Conservation (phyloP, 768 basidiomycete genomes). For the Boletus fagicola region DNA sequence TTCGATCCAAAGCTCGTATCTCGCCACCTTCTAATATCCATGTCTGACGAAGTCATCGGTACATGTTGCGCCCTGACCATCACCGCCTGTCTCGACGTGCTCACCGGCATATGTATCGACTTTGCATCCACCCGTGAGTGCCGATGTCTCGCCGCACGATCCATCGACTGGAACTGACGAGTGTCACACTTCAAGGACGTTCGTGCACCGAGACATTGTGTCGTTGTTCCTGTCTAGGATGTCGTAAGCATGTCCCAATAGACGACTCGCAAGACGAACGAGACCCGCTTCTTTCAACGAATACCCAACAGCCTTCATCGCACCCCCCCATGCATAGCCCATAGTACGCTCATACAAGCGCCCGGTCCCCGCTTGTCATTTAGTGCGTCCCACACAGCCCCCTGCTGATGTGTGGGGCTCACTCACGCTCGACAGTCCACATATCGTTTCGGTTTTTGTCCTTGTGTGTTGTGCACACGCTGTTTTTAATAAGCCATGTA, state of each 20-base stretch:
- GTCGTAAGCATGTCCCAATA: neutral
- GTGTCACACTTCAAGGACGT: conserved; percentile 11
- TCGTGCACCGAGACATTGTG: conserved; percentile 28
- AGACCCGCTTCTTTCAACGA: conserved; percentile 17
- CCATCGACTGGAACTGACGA: neutral
- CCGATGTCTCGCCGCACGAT: neutral
- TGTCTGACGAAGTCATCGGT: neutral
- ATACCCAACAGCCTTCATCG: conserved; percentile 20
- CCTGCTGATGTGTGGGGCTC: neutral
- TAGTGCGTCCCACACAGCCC: neutral
- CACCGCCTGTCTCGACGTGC: conserved; percentile 23
- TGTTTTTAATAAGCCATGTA: no score
- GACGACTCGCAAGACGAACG: conserved; percentile 20
- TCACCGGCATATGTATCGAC: conserved; percentile 26
- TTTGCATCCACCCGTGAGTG: conserved; percentile 24
- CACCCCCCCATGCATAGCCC: conserved; percentile 26
- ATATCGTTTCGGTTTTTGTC: no score
- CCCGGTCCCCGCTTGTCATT: neutral
- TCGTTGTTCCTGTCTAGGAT: conserved; percentile 16
- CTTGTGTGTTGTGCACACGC: no score
- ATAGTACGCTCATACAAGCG: neutral
- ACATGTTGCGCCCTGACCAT: conserved; percentile 18
- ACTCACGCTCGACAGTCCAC: neutral
- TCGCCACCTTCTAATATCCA: neutral
- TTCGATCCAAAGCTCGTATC: neutral